These are phyloP conservation scores for Megacollybia platyphylla DNA, from an alignment of 1,284 basidiomycete species.

Conservation along the genomic window DNA sequence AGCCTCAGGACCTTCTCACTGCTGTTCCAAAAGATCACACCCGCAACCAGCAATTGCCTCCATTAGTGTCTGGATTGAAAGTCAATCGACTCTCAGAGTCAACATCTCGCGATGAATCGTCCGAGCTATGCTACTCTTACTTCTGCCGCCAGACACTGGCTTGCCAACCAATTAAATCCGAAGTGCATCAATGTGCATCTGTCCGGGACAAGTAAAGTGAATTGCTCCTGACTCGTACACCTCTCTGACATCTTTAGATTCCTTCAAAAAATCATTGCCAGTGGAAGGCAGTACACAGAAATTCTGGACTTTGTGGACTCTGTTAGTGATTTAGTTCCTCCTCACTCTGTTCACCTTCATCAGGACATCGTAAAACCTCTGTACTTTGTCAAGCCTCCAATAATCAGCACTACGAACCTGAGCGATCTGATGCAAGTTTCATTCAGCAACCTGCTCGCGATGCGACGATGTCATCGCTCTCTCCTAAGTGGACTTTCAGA, in stretches of 20 bases:
- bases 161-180: too few relatives aligned
- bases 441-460: not conserved
- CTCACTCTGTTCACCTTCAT: not conserved
- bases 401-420: not conserved
- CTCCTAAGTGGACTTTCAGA: not conserved
- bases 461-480: not conserved
- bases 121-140: not conserved
- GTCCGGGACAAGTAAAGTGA: too few relatives aligned
- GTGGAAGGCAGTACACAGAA: not conserved
- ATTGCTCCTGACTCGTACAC: too few relatives aligned
- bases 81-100: not conserved
- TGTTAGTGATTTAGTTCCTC: not conserved
- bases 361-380: not conserved
- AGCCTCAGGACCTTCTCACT: too few relatives aligned
- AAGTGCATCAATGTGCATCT: too few relatives aligned
- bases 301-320: not conserved
- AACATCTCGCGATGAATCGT: not conserved
- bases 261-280: not conserved
- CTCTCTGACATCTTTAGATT: not conserved
- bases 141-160: not conserved
- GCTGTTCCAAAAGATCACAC: too few relatives aligned
- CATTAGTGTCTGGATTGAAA: too few relatives aligned
- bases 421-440: not conserved
- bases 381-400: not conserved
- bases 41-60: too few relatives aligned